These are phyloP conservation scores for Verticillium nubilum DNA, from an alignment of 2,329 filamentous ascomycete species.

Conservation along the genomic window DNA sequence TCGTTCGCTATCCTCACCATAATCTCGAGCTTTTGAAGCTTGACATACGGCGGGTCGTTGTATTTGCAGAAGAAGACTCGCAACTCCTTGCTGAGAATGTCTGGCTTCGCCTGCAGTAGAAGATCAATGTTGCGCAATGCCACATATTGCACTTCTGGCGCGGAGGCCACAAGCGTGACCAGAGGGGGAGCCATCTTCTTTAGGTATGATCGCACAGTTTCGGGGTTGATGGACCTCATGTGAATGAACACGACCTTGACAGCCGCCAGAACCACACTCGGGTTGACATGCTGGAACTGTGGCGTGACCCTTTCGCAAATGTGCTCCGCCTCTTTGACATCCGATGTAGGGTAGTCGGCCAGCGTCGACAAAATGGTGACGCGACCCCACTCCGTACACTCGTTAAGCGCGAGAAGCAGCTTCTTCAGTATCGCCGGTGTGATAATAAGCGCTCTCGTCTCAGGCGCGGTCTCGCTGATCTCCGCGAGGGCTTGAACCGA, in stretches of 20 bases:
- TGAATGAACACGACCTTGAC: constrained; percentile 97
- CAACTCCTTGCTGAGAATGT: constrained; percentile 95
- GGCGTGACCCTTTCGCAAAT: constrained; percentile 95
- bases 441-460: constrained; percentile 81
- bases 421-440: constrained; percentile 85
- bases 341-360: constrained; percentile 79
- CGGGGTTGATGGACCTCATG: constrained; percentile 77
- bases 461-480: constrained; percentile 84
- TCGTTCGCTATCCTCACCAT: constrained; percentile 99
- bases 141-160: constrained; percentile 96
- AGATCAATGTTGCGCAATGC: constrained; percentile 94
- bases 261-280: constrained; percentile 92
- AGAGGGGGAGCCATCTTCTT: constrained; percentile 96
- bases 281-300: constrained; percentile 98
- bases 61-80: constrained; percentile 99
- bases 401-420: constrained; percentile 90
- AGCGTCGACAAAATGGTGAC: constrained; percentile 89
- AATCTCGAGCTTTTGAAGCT: constrained; percentile 95
- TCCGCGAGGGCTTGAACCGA: constrained; percentile 90
- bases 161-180: constrained; percentile 94
- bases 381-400: constrained; percentile 97
- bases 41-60: constrained; percentile 96
- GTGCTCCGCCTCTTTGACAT: constrained; percentile 94
- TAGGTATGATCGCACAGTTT: constrained; percentile 77
- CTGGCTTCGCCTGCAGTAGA: constrained; percentile 88